Evolutionary conservation across 2,329 filamentous ascomycete species (phyloP).

Genomic region (Talaromyces sp.): DNA sequence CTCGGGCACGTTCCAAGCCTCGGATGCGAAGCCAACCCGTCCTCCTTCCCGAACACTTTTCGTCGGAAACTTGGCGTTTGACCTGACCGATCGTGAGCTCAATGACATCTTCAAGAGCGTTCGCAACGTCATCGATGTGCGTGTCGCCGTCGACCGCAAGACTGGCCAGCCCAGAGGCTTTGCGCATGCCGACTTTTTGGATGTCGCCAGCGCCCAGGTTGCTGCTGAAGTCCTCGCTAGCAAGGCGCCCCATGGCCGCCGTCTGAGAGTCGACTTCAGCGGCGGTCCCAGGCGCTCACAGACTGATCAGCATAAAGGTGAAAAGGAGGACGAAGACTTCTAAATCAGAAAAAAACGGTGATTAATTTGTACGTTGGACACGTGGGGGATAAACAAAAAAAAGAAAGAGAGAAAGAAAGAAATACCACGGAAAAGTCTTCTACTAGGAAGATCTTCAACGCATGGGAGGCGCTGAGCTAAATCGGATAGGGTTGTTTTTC

Average conservation of each 20-base stretch:
- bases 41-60: constrained; percentile 59
- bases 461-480: background rate
- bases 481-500: background rate
- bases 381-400: background rate
- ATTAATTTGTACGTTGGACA: background rate
- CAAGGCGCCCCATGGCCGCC: constrained; percentile 61
- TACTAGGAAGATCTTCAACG: background rate
- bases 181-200: constrained; percentile 74
- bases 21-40: constrained; percentile 36
- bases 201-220: constrained; percentile 59
- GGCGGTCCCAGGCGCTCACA: background rate
- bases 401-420: background rate
- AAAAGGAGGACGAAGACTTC: background rate
- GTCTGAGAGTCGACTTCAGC: constrained; percentile 59
- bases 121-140: constrained; percentile 66
- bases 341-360: background rate
- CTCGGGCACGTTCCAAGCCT: constrained; percentile 23
- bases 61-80: constrained; percentile 81
- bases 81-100: constrained; percentile 78
- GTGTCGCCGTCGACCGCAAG: constrained; percentile 75
- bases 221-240: constrained; percentile 55
- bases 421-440: background rate
- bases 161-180: constrained; percentile 80
- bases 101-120: constrained; percentile 71
- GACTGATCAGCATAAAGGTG: background rate